phyloP scores from a whole-genome alignment of 441 rosid species.

The Biscutella auriculata region DNA sequence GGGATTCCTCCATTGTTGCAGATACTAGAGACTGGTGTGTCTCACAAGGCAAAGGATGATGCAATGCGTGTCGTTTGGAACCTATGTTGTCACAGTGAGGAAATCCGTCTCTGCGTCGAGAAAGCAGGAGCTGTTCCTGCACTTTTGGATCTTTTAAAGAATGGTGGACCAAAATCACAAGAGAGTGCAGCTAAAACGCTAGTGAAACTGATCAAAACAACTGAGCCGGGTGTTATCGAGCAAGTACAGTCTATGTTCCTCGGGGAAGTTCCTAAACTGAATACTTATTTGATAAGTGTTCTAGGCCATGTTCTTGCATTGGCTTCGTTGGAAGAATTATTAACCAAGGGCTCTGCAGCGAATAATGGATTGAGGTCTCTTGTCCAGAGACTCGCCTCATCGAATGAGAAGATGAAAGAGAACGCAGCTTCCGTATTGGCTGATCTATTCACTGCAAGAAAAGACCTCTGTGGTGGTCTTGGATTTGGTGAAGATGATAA shows the following conservation, averaged over 20 bases:
- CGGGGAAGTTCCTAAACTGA: constrained; percentile 59
- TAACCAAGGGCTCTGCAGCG: constrained; percentile 69
- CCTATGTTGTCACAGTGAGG: constrained; percentile 74
- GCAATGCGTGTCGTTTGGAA: constrained; percentile 73
- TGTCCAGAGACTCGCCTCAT: constrained; percentile 61
- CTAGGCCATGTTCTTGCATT: constrained; percentile 75
- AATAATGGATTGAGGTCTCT: constrained; percentile 71
- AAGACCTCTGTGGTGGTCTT: constrained; percentile 70
- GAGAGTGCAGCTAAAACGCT: constrained; percentile 63
- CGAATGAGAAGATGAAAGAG: constrained; percentile 71
- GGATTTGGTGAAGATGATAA: constrained; percentile 66
- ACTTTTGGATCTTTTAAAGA: constrained; percentile 55
- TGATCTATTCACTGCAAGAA: constrained; percentile 59
- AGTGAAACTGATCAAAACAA: constrained; percentile 41
- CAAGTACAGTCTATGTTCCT: constrained; percentile 63
- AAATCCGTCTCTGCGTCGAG: constrained; percentile 78
- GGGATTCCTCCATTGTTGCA: constrained; percentile 90
- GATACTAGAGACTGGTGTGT: constrained; percentile 51
- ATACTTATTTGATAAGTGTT: constrained; percentile 52
- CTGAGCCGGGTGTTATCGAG: constrained; percentile 73
- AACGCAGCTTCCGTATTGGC: constrained; percentile 76
- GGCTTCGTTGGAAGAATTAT: constrained; percentile 52
- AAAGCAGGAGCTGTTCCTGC: constrained; percentile 79
- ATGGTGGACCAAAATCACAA: constrained; percentile 64
- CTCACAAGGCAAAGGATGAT: constrained; percentile 73